Conservation (phyloP, 2,329 filamentous ascomycete species). For the Claviceps citrina region DNA sequence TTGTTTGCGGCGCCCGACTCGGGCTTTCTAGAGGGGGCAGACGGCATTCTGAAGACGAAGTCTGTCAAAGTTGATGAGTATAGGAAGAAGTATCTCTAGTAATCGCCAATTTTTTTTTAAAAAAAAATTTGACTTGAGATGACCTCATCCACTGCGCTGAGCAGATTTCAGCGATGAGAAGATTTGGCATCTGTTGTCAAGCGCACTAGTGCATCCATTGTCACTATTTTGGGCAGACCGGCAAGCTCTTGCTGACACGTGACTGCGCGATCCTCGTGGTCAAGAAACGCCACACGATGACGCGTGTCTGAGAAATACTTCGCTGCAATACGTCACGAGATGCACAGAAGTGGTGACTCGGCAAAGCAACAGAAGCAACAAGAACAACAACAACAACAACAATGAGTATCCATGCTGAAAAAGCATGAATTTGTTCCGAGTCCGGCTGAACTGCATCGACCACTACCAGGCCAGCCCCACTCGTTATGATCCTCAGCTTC, state of each 20-base stretch:
- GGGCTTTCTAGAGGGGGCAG: constrained; percentile 20
- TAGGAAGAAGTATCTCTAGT: too few relatives aligned
- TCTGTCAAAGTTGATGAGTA: too few relatives aligned
- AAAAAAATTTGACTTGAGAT: neutral
- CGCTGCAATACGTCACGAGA: too few relatives aligned
- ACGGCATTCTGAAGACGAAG: constrained; percentile 7
- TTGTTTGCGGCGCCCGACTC: constrained; percentile 39
- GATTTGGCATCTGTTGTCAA: neutral
- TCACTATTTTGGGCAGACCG: too few relatives aligned
- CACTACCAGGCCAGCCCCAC: constrained; percentile 75
- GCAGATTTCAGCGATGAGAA: neutral
- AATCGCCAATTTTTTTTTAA: too few relatives aligned
- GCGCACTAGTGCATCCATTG: too few relatives aligned
- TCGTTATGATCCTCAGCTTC: constrained; percentile 64
- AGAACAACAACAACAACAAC: neutral
- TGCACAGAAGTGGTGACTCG: too few relatives aligned
- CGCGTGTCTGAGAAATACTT: too few relatives aligned
- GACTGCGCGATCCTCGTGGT: constrained; percentile 11
- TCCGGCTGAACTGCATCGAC: constrained; percentile 91
- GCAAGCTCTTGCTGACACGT: constrained; percentile 15
- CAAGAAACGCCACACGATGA: neutral
- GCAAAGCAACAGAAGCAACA: too few relatives aligned
- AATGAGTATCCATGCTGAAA: constrained; percentile 3
- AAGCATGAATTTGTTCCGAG: constrained; percentile 56
- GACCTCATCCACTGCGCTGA: neutral